Conservation (phyloP, 257 asterid genomes). For the Striga asiatica region DNA sequence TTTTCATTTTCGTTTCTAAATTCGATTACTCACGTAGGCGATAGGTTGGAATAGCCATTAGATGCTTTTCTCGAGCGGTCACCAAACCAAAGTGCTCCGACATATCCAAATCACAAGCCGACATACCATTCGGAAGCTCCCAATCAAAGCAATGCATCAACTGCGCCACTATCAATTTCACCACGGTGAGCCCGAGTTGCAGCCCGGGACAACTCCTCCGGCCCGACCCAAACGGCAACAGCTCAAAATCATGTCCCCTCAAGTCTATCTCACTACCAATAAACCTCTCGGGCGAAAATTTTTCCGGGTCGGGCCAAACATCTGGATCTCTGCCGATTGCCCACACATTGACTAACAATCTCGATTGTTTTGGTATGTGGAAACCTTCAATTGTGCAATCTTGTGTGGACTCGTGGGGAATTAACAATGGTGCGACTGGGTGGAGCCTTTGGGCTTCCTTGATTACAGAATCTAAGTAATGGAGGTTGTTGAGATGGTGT, state of each 20-base stretch:
- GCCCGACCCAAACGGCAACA: slow-evolving; percentile 26
- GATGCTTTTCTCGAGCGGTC: slow-evolving; percentile 10
- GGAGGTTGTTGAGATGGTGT: slow-evolving; percentile 21
- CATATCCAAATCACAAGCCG: slow-evolving; percentile 20
- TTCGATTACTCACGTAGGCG: not conserved
- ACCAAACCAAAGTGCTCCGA: slow-evolving; percentile 18
- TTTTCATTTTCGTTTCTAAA: no score
- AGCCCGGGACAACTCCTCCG: slow-evolving; percentile 26
- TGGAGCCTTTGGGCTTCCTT: slow-evolving; percentile 32
- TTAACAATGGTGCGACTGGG: slow-evolving; percentile 17
- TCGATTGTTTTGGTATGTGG: slow-evolving; percentile 16
- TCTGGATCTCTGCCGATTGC: slow-evolving; percentile 23
- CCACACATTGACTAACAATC: slow-evolving; percentile 21
- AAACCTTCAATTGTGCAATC: slow-evolving; percentile 18
- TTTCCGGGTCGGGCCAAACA: slow-evolving; percentile 18
- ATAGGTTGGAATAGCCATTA: slow-evolving; percentile 15
- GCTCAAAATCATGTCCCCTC: slow-evolving; percentile 16
- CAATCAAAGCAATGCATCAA: slow-evolving; percentile 33
- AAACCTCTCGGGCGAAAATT: slow-evolving; percentile 21
- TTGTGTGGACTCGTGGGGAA: slow-evolving; percentile 29
- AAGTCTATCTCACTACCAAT: slow-evolving; percentile 14
- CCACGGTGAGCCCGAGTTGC: slow-evolving; percentile 17
- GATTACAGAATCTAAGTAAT: slow-evolving; percentile 20
- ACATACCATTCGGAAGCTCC: slow-evolving; percentile 23
- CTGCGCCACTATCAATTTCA: slow-evolving; percentile 21